Base-by-base conservation (phyloP, 1,139 yeast genomes). In the Magnusiomyces fungicola region DNA sequence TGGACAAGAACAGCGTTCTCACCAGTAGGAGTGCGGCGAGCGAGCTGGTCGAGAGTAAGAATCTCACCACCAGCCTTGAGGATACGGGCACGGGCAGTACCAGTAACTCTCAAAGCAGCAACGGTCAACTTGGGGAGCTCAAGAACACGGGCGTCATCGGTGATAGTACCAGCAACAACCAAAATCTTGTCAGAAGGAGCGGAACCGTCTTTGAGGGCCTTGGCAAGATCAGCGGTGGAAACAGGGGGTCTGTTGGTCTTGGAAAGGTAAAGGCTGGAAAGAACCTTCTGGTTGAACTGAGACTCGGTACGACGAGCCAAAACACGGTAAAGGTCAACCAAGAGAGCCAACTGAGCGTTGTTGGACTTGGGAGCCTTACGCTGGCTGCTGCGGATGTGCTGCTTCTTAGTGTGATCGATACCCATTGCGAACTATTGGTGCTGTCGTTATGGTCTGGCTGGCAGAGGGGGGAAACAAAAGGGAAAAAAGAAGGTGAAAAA, bases 231-330 rank as follows among this genome's bases (percentile, higher is more conserved):
- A 63, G 96, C 83, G 63, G 88, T 82, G 65, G 97, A 90, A 60
- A 92, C 97, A 62, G 99, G 98, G 69, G 98, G 99, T 80, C 96
- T 88, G 97, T 92, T 94, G 75, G 83, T 78, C 90, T 92, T 92
- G 63, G 97, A 90, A 71, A 92, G 81, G 87, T 88, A 92, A 75
- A 94, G 83, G 71, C 92, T 80, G 75, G 77, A 87, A 73, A 94
- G 86, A 78, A 92, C 75, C 66, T 89, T 89, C 83, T 86, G 88
- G 97, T 94, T 92, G 94, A 92, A 92, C 76, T 95, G 88, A 56
- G 74, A 59, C 74, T 89, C 97, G 69, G 97, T 92, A 79, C 98
- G 96, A 86, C 98, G 97, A 79, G 97, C 97, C 78, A 92, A 82
- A 95, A 88, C 94, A 71, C 97, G 78, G 87, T 90, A 92, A 69